Conservation (phyloP, 768 basidiomycete genomes). For the Suillus paluster region DNA sequence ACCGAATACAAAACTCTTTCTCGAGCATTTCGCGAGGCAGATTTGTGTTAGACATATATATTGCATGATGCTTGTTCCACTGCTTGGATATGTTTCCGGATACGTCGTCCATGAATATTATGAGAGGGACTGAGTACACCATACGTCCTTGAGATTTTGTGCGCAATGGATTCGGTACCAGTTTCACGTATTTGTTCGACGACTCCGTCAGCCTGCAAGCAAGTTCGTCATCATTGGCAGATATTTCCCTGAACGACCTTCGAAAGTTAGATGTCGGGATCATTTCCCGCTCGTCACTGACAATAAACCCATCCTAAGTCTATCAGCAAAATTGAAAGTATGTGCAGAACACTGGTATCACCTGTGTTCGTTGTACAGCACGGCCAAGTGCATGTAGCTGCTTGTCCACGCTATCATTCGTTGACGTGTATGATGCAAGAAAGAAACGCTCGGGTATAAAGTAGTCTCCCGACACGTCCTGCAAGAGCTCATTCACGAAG, state of each 20-base stretch:
- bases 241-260: constrained; percentile 18
- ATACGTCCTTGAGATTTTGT: constrained; percentile 22
- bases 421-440: background rate
- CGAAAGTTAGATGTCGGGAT: constrained; percentile 12
- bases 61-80: constrained; percentile 41
- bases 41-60: constrained; percentile 38
- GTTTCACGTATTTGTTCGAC: background rate
- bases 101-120: constrained; percentile 41
- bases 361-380: constrained; percentile 11
- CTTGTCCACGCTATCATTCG: background rate
- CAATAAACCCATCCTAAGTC: constrained; percentile 14
- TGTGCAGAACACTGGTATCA: background rate
- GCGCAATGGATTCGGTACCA: constrained; percentile 22
- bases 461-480: background rate
- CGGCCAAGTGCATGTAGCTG: constrained; percentile 8
- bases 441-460: constrained; percentile 22
- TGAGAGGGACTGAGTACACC: constrained; percentile 26
- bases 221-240: background rate
- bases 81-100: constrained; percentile 41
- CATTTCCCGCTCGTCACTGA: constrained; percentile 13
- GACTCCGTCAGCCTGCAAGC: constrained; percentile 5
- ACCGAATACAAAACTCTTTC: constrained; percentile 34
- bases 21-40: constrained; percentile 36
- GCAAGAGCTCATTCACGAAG: constrained; percentile 29
- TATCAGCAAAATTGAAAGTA: background rate